These are phyloP conservation scores for Clavispora asparagi DNA, from an alignment of 805 yeast species.

Conservation along the genomic window DNA sequence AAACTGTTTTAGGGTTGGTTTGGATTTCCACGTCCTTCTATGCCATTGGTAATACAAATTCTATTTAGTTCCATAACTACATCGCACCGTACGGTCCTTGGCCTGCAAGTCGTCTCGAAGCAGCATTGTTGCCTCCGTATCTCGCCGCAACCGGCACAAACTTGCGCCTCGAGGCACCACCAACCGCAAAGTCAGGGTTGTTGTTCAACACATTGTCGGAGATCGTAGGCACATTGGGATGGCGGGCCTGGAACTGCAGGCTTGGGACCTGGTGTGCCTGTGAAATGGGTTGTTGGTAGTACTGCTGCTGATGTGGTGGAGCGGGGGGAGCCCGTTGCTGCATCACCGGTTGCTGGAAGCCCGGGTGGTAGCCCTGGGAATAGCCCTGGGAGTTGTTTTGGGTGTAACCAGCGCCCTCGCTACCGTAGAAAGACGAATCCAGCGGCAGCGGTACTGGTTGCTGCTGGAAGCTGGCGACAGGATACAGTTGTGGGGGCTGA, in stretches of 20 bases:
- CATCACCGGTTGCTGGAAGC: background rate
- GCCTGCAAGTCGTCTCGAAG: background rate
- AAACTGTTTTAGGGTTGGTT: too few species aligned
- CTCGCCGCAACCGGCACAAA: conserved; percentile 21
- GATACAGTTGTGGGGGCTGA: conserved; percentile 4
- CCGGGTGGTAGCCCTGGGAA: conserved; percentile 2
- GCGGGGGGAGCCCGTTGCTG: background rate
- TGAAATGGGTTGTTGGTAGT: conserved; percentile 2
- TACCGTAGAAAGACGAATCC: conserved; percentile 11
- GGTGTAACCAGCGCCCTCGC: conserved; percentile 3
- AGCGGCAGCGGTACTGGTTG: background rate
- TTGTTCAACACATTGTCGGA: conserved; percentile 34
- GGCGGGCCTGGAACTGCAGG: conserved; percentile 12
- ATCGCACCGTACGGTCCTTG: conserved; percentile 21
- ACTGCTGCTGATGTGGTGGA: conserved; percentile 5
- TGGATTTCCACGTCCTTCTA: background rate
- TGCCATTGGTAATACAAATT: background rate
- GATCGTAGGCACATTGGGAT: conserved; percentile 24
- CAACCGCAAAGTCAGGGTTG: conserved; percentile 38
- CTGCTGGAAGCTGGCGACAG: conserved; percentile 4
- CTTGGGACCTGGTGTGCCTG: background rate
- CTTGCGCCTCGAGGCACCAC: conserved; percentile 16
- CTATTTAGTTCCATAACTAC: background rate
- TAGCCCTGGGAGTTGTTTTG: conserved; percentile 9
- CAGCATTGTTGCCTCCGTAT: conserved; percentile 2